These are phyloP conservation scores for Aschersonia sp. DNA, from an alignment of 2,329 filamentous ascomycete species.

Conservation along the genomic window DNA sequence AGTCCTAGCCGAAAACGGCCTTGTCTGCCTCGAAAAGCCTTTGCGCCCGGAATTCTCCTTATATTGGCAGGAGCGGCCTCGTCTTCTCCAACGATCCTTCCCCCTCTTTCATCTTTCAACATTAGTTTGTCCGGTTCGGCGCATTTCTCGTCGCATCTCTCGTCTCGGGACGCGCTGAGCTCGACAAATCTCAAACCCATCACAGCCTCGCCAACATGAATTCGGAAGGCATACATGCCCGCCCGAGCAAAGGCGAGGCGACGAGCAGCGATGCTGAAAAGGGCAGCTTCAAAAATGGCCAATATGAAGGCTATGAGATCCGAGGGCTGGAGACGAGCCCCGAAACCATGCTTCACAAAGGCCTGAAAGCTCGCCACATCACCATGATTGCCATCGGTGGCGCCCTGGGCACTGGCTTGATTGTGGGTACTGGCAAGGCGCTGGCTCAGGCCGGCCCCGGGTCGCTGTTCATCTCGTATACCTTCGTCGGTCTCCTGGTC, in stretches of 20 bases:
- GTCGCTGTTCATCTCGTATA: slow-evolving; percentile 58
- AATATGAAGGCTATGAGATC: slow-evolving; percentile 18
- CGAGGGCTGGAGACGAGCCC: slow-evolving; percentile 33
- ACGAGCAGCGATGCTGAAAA: slow-evolving; percentile 8
- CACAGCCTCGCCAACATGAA: slow-evolving; percentile 1
- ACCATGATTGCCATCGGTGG: slow-evolving; percentile 58
- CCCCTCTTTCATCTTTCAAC: not conserved
- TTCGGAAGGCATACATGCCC: slow-evolving; percentile 7
- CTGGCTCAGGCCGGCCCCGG: slow-evolving; percentile 42
- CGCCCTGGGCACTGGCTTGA: slow-evolving; percentile 59
- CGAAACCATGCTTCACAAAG: slow-evolving; percentile 34
- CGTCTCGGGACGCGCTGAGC: too few relatives aligned
- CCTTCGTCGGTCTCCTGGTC: slow-evolving; percentile 55
- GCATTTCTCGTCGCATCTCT: not conserved
- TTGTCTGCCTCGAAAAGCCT: not conserved
- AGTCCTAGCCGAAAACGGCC: not conserved
- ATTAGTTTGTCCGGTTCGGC: not conserved
- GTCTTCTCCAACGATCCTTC: too few relatives aligned
- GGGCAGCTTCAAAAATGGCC: slow-evolving; percentile 4
- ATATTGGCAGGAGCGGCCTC: not conserved
- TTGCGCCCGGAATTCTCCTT: not conserved
- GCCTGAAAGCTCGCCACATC: slow-evolving; percentile 39
- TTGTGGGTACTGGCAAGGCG: slow-evolving; percentile 50
- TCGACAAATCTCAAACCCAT: too few relatives aligned
- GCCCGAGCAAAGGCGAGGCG: slow-evolving; percentile 4